A percentile compares a stretch with the other conserved stretches of the same genome.
phyloP scores from a whole-genome alignment of 2,329 filamentous ascomycete genomes.

The Blumeria hordei region DNA sequence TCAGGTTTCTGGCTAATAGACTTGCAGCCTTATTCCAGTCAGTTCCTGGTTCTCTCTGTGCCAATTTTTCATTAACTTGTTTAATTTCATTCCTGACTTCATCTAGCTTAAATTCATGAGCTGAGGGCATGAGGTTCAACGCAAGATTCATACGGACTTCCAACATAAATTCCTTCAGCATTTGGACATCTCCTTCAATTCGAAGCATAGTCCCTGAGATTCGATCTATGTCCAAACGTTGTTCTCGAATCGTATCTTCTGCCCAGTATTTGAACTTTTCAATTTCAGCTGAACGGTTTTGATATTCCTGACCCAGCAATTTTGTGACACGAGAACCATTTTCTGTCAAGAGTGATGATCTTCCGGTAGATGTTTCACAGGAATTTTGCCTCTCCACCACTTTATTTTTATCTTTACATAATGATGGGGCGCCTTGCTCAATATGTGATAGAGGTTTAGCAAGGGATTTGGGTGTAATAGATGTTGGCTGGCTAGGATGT shows the following conservation, averaged over 20 bases:
- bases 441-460: not conserved
- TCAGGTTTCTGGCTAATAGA: not conserved
- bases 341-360: not conserved
- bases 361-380: not conserved
- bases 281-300: not conserved
- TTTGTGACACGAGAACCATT: not conserved
- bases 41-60: not conserved
- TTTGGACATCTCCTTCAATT: conserved; percentile 12
- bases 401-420: not conserved
- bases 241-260: conserved; percentile 8
- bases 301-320: no score
- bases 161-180: conserved; percentile 13
- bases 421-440: not conserved
- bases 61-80: not conserved
- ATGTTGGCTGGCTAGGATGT: not conserved
- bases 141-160: conserved; percentile 10
- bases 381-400: not conserved
- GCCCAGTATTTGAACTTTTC: conserved; percentile 10
- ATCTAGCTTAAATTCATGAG: not conserved
- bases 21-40: not conserved
- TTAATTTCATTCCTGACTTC: not conserved
- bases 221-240: conserved; percentile 14
- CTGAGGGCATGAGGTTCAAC: conserved; percentile 1
- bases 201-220: conserved; percentile 9
- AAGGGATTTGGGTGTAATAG: not conserved